Conservation (phyloP, 345 rosid species). For the Isatis tinctoria region DNA sequence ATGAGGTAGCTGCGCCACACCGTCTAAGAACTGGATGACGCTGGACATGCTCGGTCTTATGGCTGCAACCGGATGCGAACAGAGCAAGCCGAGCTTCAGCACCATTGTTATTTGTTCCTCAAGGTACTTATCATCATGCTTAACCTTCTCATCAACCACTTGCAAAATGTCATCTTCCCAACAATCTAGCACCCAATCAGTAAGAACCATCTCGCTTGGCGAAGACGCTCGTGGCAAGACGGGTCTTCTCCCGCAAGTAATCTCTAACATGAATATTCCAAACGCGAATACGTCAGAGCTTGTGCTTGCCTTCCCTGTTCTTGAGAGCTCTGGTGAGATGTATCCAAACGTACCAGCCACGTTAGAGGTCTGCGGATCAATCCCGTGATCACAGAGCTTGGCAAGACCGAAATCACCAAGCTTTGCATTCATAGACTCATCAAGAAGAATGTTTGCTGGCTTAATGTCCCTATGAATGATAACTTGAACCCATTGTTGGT, state of each 20-base stretch:
- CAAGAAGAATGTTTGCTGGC: constrained; percentile 41
- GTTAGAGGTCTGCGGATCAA: constrained; percentile 38
- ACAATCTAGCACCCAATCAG: constrained; percentile 30
- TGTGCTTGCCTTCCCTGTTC: constrained; percentile 39
- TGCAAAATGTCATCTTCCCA: constrained; percentile 27
- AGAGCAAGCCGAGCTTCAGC: constrained; percentile 37
- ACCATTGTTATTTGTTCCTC: constrained; percentile 36
- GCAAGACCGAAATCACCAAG: constrained; percentile 55
- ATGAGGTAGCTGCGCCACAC: background rate
- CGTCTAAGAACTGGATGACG: background rate
- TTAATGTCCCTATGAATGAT: constrained; percentile 44
- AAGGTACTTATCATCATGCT: background rate
- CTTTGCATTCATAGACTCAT: constrained; percentile 34
- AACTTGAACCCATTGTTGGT: constrained; percentile 45
- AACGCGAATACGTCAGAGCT: constrained; percentile 39
- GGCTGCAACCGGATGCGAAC: background rate
- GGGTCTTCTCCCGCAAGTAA: constrained; percentile 43
- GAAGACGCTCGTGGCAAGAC: constrained; percentile 24
- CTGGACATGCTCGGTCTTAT: background rate
- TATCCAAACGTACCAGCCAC: constrained; percentile 48
- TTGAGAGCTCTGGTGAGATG: constrained; percentile 37
- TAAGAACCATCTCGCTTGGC: constrained; percentile 16
- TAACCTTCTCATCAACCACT: constrained; percentile 21
- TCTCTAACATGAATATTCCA: constrained; percentile 39
- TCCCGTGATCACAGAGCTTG: constrained; percentile 38